These are phyloP conservation scores for Metschnikowia sp. DNA, from an alignment of 805 yeast genomes.

Conservation along the genomic window DNA sequence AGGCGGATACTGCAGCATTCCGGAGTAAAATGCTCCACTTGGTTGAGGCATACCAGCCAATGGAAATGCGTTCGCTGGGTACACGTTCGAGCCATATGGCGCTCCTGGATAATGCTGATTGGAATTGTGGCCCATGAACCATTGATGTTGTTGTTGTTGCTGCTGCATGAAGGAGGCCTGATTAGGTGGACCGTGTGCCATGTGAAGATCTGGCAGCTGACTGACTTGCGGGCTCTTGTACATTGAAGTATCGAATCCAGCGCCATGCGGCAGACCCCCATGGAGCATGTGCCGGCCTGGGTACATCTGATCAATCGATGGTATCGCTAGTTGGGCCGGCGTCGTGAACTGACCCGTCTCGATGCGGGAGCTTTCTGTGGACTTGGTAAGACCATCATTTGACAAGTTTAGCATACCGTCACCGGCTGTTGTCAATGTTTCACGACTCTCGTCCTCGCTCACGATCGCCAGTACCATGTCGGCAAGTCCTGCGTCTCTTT, in stretches of 20 bases:
- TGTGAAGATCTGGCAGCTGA: not conserved
- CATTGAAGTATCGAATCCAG: not conserved
- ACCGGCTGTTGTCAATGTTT: slow-evolving; percentile 3
- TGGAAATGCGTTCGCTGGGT: not conserved
- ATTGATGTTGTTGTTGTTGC: slow-evolving; percentile 5
- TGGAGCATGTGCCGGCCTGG: not conserved
- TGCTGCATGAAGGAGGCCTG: slow-evolving; percentile 1
- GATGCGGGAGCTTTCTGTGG: slow-evolving; percentile 8
- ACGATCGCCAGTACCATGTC: slow-evolving; percentile 17
- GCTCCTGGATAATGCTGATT: not conserved
- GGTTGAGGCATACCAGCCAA: slow-evolving; percentile 1
- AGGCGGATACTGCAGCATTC: slow-evolving; percentile 1
- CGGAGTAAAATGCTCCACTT: slow-evolving; percentile 1
- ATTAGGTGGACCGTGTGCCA: not conserved
- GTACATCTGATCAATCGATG: not conserved
- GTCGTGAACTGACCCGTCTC: not conserved
- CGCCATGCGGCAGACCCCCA: not conserved
- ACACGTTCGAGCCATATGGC: not conserved
- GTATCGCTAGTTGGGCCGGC: not conserved
- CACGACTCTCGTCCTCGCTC: slow-evolving; percentile 13
- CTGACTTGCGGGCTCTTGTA: not conserved
- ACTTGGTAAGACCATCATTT: slow-evolving; percentile 5
- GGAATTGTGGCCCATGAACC: slow-evolving; percentile 2
- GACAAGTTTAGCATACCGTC: slow-evolving; percentile 2
- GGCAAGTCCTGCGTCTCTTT: slow-evolving; percentile 10